A percentile compares a stretch with the other conserved stretches of the same genome.
Conservation (phyloP, 139 green algal genomes). For the Tetratostichococcus sp. region DNA sequence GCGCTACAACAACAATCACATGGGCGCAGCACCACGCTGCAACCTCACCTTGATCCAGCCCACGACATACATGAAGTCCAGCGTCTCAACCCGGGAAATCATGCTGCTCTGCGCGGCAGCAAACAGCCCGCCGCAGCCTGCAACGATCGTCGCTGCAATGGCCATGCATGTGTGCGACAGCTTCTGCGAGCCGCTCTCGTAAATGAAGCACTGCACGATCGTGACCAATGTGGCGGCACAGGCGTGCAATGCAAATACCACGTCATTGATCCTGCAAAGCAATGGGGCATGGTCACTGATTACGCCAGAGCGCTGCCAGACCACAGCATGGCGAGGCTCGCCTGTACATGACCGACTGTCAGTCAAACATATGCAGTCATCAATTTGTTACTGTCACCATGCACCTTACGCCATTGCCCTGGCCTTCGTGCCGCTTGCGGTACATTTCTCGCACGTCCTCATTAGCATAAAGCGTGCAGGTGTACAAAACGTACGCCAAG, state of each 20-base stretch:
- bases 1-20: too few relatives aligned
- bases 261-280: background rate
- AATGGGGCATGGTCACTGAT: too few relatives aligned
- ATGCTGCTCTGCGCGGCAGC: background rate
- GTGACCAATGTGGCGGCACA: background rate
- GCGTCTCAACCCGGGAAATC: background rate
- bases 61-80: background rate
- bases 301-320: too few relatives aligned
- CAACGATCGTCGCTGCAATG: background rate
- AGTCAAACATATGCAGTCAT: too few relatives aligned
- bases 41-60: background rate
- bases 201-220: background rate
- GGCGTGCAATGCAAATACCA: background rate
- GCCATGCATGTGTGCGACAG: background rate
- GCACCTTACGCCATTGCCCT: background rate
- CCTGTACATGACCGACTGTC: too few relatives aligned
- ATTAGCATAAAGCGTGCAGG: background rate
- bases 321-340: too few relatives aligned
- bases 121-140: background rate
- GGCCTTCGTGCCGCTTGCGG: background rate
- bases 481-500: background rate
- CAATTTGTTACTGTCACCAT: too few relatives aligned
- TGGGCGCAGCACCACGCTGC: too few relatives aligned
- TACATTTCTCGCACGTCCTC: background rate
- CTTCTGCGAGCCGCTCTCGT: background rate